Evolutionary conservation across 1,284 basidiomycete genomes (phyloP), one percentile per base, ranked within the genome.

Genomic region (Ganoderma leucocontextum): DNA sequence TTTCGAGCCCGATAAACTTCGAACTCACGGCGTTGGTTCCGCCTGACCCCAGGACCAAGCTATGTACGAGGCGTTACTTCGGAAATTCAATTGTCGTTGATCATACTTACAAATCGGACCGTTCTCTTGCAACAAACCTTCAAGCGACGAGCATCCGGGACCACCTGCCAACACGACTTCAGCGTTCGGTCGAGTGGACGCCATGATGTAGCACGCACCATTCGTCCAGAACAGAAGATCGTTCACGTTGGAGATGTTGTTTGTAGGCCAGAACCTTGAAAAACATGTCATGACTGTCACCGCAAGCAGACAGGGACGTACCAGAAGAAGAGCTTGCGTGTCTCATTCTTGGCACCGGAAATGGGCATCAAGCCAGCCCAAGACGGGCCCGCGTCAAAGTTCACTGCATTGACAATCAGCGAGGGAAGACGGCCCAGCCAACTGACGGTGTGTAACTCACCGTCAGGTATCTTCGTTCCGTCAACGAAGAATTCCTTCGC

Each of bases 31-130:
- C 8, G 84, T 86, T n/a, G 86, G 86, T 67, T 79, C 81, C 0
- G 86, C 71, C 75, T 87, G 87, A 41, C 87, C 86, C 86, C 85
- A 87, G n/a, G 84, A 85, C 86, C 86, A 87, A 29, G 84, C 85
- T 87, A 35, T 17, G 19, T 57, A 15, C 36, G 15, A 17, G 8
- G 1, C 60, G 17, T 58, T 13, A 22, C 10, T 36, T 12, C 12
- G 4, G 8, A 5, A 1, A 4, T 22, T 3, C 33, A 10, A 2
- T 8, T 3, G 4, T 2, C 10, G 12, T 38, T 1, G 8, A 5
- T 19, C 9, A 12, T 5, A 74, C 78, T 53, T 57, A 80, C 80
- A 79, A 35, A 80, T 80, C 1, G 80, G 80, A 2, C 86, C 86
- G 72, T 85, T 86, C 75, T 87, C 86, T 72, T 85, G 83, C 25